These are phyloP conservation scores for Kazachstania sp. DNA, from an alignment of 1,139 yeast species.

Conservation along the genomic window DNA sequence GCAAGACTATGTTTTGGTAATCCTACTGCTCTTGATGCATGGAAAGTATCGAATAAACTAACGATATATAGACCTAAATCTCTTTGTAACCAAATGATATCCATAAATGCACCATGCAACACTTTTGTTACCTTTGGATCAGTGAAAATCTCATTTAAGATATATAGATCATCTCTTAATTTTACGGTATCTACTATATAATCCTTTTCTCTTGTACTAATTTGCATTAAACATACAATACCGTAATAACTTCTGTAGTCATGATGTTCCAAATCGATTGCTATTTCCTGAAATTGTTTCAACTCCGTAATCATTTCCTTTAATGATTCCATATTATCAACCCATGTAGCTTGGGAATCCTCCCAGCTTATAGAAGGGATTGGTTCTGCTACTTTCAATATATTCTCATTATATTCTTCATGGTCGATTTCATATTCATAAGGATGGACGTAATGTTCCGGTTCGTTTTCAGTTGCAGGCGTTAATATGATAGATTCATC, in stretches of 20 bases:
- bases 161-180: constrained; percentile 61
- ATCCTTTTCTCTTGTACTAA: constrained; percentile 71
- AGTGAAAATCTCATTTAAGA: constrained; percentile 67
- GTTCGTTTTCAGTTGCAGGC: constrained; percentile 37
- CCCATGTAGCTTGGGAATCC: constrained; percentile 57
- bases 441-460: constrained; percentile 71
- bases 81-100: constrained; percentile 92
- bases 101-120: constrained; percentile 96
- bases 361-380: constrained; percentile 60
- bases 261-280: constrained; percentile 97
- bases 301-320: constrained; percentile 49
- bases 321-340: constrained; percentile 50
- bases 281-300: constrained; percentile 51
- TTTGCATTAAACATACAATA: constrained; percentile 87
- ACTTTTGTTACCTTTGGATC: constrained; percentile 77
- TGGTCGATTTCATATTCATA: constrained; percentile 66
- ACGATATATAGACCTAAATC: constrained; percentile 90
- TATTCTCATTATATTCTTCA: constrained; percentile 59
- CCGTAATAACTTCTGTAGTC: constrained; percentile 88
- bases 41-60: constrained; percentile 84
- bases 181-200: constrained; percentile 76
- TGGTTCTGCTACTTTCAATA: constrained; percentile 43
- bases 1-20: constrained; percentile 81
- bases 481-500: constrained; percentile 43
- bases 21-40: constrained; percentile 73